Evolutionary conservation across 306 rosid species (phyloP).

Genomic region (Corylus avellana): DNA sequence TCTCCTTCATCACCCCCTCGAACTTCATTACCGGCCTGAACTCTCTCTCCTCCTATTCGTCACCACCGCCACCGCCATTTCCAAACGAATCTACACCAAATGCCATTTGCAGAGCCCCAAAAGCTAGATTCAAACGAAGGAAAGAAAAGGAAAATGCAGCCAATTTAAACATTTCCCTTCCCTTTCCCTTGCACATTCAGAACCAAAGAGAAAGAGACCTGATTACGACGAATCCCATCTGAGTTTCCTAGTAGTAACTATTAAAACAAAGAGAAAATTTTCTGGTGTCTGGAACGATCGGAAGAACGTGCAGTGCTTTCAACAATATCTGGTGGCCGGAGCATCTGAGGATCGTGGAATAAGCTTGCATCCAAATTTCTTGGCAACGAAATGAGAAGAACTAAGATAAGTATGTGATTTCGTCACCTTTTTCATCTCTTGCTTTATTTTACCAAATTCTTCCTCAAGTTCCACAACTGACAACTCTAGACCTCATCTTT

Average conservation of each 20-base stretch:
- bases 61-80: constrained; percentile 36
- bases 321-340: constrained; percentile 52
- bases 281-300: constrained; percentile 46
- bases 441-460: constrained; percentile 77
- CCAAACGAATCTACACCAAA: constrained; percentile 20
- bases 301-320: constrained; percentile 50
- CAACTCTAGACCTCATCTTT: constrained; percentile 76
- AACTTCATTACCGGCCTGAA: constrained; percentile 72
- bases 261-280: constrained; percentile 63
- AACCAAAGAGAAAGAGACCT: constrained; percentile 54
- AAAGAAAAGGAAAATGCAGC: constrained; percentile 61
- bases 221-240: constrained; percentile 14
- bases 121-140: constrained; percentile 39
- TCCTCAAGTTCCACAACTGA: constrained; percentile 65
- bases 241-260: constrained; percentile 28
- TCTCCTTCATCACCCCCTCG: constrained; percentile 67
- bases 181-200: constrained; percentile 49
- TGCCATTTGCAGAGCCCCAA: no score
- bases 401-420: constrained; percentile 65
- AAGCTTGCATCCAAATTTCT: constrained; percentile 75
- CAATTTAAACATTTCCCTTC: constrained; percentile 47
- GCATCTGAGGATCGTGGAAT: constrained; percentile 71
- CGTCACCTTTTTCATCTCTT: constrained; percentile 78
- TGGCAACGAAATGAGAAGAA: constrained; percentile 61
- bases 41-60: constrained; percentile 51